These are phyloP conservation scores for Rubia tinctorum DNA, from an alignment of 305 asterid species.

Conservation along the genomic window DNA sequence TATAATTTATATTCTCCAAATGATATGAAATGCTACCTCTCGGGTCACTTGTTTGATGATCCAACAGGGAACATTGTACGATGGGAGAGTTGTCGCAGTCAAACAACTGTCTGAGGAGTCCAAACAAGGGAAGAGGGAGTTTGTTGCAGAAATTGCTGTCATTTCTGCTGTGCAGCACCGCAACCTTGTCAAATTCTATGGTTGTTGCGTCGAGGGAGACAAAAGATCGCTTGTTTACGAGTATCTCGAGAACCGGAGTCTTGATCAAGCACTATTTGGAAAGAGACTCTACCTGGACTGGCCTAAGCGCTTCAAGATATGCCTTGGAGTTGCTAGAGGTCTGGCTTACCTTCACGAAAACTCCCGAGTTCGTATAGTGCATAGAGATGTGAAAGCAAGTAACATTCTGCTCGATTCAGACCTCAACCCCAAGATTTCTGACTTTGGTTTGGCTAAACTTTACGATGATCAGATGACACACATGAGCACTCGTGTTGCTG, in stretches of 20 bases:
- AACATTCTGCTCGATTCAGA: constrained; percentile 66
- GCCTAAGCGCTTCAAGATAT: constrained; percentile 57
- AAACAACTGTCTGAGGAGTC: constrained; percentile 69
- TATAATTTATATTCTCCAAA: not conserved
- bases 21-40: not conserved
- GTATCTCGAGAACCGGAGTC: constrained; percentile 71
- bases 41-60: constrained; percentile 2
- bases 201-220: constrained; percentile 79
- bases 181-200: constrained; percentile 74
- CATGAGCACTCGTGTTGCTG: constrained; percentile 79
- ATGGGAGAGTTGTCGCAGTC: constrained; percentile 62
- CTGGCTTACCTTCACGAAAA: constrained; percentile 82
- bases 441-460: constrained; percentile 80
- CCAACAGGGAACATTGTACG: constrained; percentile 59
- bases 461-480: constrained; percentile 75
- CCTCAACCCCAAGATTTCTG: constrained; percentile 69
- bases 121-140: constrained; percentile 74
- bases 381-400: constrained; percentile 87
- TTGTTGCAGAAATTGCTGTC: constrained; percentile 70
- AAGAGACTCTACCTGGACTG: constrained; percentile 51
- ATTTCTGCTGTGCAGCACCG: constrained; percentile 80
- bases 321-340: constrained; percentile 85
- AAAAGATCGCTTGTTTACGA: constrained; percentile 69
- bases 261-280: constrained; percentile 76
- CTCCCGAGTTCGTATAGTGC: constrained; percentile 73